Evolutionary conservation across 1,139 yeast species (phyloP).

Genomic region (Tardiomyces blankii): DNA sequence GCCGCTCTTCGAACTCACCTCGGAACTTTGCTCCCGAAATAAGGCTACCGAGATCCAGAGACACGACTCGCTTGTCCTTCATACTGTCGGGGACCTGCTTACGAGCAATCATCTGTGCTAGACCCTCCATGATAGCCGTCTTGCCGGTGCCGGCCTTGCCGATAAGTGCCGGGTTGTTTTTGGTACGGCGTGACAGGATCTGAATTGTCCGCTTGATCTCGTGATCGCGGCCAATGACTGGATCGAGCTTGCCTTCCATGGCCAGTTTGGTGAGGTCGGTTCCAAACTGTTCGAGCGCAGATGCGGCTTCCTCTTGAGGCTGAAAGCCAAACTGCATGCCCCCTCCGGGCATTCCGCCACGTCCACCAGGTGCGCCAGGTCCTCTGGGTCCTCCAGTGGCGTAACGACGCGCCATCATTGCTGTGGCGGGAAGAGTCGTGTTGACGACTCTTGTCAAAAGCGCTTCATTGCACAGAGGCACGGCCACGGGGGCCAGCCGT

Average conservation of each 20-base stretch:
- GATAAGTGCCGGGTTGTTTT: constrained; percentile 86
- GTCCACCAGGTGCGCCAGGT: background rate
- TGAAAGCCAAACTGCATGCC: background rate
- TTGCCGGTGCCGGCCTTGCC: constrained; percentile 98
- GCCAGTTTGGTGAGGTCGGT: constrained; percentile 81
- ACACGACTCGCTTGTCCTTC: constrained; percentile 71
- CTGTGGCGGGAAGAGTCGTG: background rate
- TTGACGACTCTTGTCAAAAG: background rate
- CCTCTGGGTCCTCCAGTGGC: background rate
- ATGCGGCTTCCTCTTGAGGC: constrained; percentile 25
- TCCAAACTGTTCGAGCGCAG: constrained; percentile 58
- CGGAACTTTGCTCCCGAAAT: constrained; percentile 92
- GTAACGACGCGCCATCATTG: background rate
- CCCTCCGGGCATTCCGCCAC: background rate
- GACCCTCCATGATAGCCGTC: constrained; percentile 91
- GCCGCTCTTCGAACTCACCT: constrained; percentile 90
- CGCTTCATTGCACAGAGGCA: background rate
- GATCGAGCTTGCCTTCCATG: constrained; percentile 82
- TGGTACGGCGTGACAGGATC: constrained; percentile 81
- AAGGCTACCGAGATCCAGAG: constrained; percentile 79
- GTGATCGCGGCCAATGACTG: constrained; percentile 94
- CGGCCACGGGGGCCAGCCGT: background rate
- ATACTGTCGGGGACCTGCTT: constrained; percentile 93
- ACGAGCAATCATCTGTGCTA: constrained; percentile 82
- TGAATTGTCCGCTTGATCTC: constrained; percentile 90